Percentiles rank a stretch among this genome's conserved stretches.
These are phyloP conservation scores for Hanseniaspora pseudoguilliermondii DNA, from an alignment of 805 yeast genomes.

Conservation along the genomic window DNA sequence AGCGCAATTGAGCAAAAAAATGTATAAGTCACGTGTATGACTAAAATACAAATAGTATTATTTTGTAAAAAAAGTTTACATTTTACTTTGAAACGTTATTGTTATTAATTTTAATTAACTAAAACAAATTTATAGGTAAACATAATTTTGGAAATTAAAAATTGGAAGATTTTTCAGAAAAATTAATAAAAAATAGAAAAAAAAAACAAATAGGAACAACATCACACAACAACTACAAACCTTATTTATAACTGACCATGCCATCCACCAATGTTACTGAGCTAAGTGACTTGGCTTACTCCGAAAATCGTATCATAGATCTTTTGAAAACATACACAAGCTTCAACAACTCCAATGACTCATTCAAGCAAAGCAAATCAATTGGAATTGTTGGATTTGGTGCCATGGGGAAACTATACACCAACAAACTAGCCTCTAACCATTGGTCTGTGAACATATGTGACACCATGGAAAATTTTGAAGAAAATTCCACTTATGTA, in stretches of 20 bases:
- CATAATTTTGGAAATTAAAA: too few relatives aligned
- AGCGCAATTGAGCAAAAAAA: too few relatives aligned
- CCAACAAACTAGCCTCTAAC: constrained; percentile 57
- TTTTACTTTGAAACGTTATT: too few relatives aligned
- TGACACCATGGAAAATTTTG: constrained; percentile 59
- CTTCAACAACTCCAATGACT: background rate
- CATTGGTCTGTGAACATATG: constrained; percentile 89
- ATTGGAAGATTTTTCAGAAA: too few relatives aligned
- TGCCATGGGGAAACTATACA: constrained; percentile 90
- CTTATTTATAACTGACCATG: background rate
- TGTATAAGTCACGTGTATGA: too few relatives aligned
- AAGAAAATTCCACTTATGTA: constrained; percentile 13
- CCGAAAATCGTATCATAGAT: background rate
- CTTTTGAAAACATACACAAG: background rate
- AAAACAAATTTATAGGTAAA: background rate
- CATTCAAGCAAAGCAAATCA: too few relatives aligned
- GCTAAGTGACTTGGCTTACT: background rate
- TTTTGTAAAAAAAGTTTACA: too few relatives aligned
- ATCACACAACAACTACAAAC: background rate
- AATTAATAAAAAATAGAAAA: too few relatives aligned
- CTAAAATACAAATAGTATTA: too few relatives aligned
- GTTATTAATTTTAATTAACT: background rate
- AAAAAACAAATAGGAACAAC: background rate
- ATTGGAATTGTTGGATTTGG: constrained; percentile 93
- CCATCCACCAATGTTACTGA: background rate